Base-by-base conservation (phyloP, 2,329 filamentous ascomycete species). In the Pseudocercospora musae region DNA sequence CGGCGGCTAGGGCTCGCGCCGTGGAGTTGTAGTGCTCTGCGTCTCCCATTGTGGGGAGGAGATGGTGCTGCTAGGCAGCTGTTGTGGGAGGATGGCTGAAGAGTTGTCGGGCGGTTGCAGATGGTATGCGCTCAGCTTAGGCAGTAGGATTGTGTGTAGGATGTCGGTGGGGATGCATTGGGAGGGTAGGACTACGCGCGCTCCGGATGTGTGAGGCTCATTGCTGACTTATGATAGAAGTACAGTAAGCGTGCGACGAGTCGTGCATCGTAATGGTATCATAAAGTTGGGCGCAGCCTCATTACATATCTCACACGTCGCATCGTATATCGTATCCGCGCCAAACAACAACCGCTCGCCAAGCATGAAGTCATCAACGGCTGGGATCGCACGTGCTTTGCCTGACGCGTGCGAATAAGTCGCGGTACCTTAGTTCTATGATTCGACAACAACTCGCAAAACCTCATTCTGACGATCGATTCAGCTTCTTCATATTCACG, bases 1-100 rank as follows among this genome's bases (percentile, higher is more conserved):
- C 80, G 25, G 84, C 76, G 50, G 83, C 81, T 49, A 85, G 80
- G 59, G 82, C 83, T 71, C 81, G 81, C 57, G 80, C 82, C 18
- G 79, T 81, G 60, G 78, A 79, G 65, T 79, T 74, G 73, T 83
- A 84, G 72, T 63, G 61, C 29, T 84, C 81, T 66, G 66, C 61
- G 31, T 58, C 62, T 15, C 64, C 59, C 67, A 67, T 70, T 52
- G 53, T 55, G 29, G 42, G 31, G 9, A 21, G 37, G 37, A 29
- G 25, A 21, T 57, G 48, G 4, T 15, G 37, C 37, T 40, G 37
- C 23, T 25, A 31, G 48, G 48, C 48, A 52, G 48, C 50, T 31
- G 20, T 50, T 31, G 20, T 20, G 37, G 20, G 31, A 27, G 48
- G 57, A 25, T 18, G 21, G 33, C n/a, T 50, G 31, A 4, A 9